A percentile compares a stretch with the other conserved stretches of the same genome.
These are phyloP conservation scores for Beverwykella pulmonaria DNA, from an alignment of 495 filamentous ascomycete genomes.

Conservation along the genomic window DNA sequence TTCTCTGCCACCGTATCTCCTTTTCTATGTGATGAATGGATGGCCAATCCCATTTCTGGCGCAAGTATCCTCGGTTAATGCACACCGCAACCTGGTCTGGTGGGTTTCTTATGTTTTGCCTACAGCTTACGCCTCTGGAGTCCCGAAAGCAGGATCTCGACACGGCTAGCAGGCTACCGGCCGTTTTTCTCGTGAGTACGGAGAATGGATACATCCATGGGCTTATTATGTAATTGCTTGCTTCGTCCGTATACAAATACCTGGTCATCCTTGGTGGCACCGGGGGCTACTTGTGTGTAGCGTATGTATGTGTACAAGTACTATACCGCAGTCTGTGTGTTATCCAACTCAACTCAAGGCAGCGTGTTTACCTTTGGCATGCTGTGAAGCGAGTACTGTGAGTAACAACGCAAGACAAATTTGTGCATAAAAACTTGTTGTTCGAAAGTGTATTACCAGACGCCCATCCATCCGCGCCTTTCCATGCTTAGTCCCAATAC, in stretches of 20 bases:
- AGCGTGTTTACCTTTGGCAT: too few species aligned
- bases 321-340: neutral
- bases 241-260: too few species aligned
- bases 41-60: neutral
- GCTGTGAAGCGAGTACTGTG: too few species aligned
- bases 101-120: neutral
- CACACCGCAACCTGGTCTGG: neutral
- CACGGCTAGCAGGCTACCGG: neutral
- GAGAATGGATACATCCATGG: neutral
- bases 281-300: too few species aligned
- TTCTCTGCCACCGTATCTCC: neutral
- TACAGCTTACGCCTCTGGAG: neutral
- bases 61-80: slow-evolving; percentile 4
- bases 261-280: too few species aligned
- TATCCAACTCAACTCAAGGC: neutral
- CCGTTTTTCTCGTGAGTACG: neutral
- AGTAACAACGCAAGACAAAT: too few species aligned
- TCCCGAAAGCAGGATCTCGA: neutral
- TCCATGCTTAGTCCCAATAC: too few species aligned
- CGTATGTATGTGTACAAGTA: neutral
- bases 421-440: too few species aligned
- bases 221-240: neutral
- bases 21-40: neutral
- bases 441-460: too few species aligned
- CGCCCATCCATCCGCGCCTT: neutral